These are phyloP conservation scores for Tephrocybe sp. DNA, from an alignment of 768 basidiomycete species.

Conservation along the genomic window DNA sequence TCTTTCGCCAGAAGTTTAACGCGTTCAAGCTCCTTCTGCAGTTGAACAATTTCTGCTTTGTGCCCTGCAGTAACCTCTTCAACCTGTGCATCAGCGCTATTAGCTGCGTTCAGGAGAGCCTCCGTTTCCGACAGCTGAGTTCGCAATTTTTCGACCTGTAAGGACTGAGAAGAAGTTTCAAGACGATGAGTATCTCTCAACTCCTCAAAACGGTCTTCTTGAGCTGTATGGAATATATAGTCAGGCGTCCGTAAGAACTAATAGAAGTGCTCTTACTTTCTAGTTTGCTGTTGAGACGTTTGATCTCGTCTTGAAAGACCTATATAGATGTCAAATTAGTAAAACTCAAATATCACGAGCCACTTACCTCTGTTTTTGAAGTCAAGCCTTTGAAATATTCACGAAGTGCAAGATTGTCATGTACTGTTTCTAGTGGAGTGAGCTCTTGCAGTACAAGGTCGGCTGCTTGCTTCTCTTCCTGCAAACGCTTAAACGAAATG, in stretches of 20 bases:
- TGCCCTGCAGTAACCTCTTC: conserved; percentile 52
- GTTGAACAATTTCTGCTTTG: conserved; percentile 52
- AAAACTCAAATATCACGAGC: neutral
- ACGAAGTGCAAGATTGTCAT: conserved; percentile 65
- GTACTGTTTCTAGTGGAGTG: conserved; percentile 67
- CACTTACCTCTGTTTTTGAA: conserved; percentile 68
- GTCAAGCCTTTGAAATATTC: conserved; percentile 70
- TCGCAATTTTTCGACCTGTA: conserved; percentile 70
- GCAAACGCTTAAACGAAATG: conserved; percentile 72
- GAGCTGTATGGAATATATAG: conserved; percentile 50
- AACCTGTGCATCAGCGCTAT: conserved; percentile 43
- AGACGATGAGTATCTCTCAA: conserved; percentile 80
- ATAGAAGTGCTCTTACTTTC: conserved; percentile 54
- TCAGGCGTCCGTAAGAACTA: conserved; percentile 3
- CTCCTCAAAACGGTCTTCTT: conserved; percentile 84
- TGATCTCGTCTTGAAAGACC: conserved; percentile 79
- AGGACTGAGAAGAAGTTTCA: conserved; percentile 76
- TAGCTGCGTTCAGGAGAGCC: conserved; percentile 61
- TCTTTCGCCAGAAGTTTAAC: conserved; percentile 72
- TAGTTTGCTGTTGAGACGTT: conserved; percentile 69
- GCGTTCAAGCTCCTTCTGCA: conserved; percentile 65
- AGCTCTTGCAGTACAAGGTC: conserved; percentile 69
- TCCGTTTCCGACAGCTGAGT: conserved; percentile 72
- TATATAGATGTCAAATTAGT: conserved; percentile 23
- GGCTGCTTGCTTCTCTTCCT: conserved; percentile 67